A percentile compares a stretch with the other conserved stretches of the same genome.
These are phyloP conservation scores for Erigeron philadelphicus DNA, from an alignment of 140 eudicot species.

Conservation along the genomic window DNA sequence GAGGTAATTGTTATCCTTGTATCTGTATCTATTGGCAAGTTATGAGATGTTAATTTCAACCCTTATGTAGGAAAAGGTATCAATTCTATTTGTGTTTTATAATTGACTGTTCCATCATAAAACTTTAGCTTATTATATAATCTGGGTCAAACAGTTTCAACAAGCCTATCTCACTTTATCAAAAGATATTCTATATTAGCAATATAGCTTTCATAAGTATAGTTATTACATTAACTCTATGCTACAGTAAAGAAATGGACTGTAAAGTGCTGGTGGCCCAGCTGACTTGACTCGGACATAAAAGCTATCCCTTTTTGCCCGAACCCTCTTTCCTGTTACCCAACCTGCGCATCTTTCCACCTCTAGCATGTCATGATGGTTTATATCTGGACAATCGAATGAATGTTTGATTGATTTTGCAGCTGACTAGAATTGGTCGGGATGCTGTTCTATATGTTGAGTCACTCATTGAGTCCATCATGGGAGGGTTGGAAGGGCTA, in stretches of 20 bases:
- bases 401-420: slow-evolving; percentile 31
- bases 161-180: not conserved
- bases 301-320: not conserved
- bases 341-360: not conserved
- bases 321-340: not conserved
- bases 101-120: not conserved
- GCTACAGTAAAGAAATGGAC: not conserved
- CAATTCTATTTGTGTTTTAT: slow-evolving; percentile 1
- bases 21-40: not conserved
- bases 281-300: not conserved
- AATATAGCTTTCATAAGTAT: not conserved
- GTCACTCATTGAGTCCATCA: slow-evolving; percentile 91
- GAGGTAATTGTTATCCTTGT: slow-evolving; percentile 51
- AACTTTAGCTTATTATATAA: no score
- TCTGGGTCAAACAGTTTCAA: not conserved
- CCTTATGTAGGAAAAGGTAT: not conserved
- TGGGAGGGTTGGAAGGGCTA: slow-evolving; percentile 99
- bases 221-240: not conserved
- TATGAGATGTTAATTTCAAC: not conserved
- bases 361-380: not conserved
- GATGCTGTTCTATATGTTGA: slow-evolving; percentile 96
- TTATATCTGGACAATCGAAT: slow-evolving; percentile 11
- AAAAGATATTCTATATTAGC: not conserved
- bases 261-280: not conserved
- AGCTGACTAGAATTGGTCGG: slow-evolving; percentile 92